Conservation (phyloP, 2,329 filamentous ascomycete species). For the Cercospora brassicicola region DNA sequence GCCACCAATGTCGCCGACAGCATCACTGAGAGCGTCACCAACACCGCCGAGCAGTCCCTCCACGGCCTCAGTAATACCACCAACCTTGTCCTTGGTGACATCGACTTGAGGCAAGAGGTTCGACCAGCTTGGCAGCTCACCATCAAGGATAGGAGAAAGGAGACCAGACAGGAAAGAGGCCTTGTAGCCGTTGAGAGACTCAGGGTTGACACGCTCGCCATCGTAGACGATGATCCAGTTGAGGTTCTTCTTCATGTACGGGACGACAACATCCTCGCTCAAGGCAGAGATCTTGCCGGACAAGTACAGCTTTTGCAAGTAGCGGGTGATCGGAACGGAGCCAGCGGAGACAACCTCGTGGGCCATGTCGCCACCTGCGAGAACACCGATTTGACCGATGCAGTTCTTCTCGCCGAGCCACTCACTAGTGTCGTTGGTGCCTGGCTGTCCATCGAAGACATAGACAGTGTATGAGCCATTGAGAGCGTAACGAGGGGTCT, state of each 20-base stretch:
- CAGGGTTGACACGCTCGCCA: constrained; percentile 36
- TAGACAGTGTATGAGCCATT: constrained; percentile 63
- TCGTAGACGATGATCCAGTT: constrained; percentile 40
- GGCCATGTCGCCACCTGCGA: constrained; percentile 36
- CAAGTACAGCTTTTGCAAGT: constrained; percentile 39
- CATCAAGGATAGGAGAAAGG: constrained; percentile 29
- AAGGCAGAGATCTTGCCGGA: constrained; percentile 38
- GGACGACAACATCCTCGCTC: constrained; percentile 29
- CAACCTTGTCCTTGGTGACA: constrained; percentile 32
- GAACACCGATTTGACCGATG: constrained; percentile 59
- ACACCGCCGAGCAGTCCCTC: constrained; percentile 11
- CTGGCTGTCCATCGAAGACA: constrained; percentile 62
- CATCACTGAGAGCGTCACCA: constrained; percentile 4
- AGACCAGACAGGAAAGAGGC: constrained; percentile 43
- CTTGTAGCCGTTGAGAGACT: constrained; percentile 42
- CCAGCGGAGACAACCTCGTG: constrained; percentile 38
- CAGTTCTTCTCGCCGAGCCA: constrained; percentile 59
- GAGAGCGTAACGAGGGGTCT: constrained; percentile 60
- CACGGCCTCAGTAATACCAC: constrained; percentile 25
- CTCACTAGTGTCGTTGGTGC: constrained; percentile 42
- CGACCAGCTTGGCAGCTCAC: constrained; percentile 30
- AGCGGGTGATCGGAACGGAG: constrained; percentile 48
- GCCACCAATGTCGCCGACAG: background rate
- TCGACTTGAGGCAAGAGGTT: constrained; percentile 29
- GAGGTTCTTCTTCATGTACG: constrained; percentile 38